Conservation (phyloP, 1,284 basidiomycete genomes). For the Papiliotrema terrestris region DNA sequence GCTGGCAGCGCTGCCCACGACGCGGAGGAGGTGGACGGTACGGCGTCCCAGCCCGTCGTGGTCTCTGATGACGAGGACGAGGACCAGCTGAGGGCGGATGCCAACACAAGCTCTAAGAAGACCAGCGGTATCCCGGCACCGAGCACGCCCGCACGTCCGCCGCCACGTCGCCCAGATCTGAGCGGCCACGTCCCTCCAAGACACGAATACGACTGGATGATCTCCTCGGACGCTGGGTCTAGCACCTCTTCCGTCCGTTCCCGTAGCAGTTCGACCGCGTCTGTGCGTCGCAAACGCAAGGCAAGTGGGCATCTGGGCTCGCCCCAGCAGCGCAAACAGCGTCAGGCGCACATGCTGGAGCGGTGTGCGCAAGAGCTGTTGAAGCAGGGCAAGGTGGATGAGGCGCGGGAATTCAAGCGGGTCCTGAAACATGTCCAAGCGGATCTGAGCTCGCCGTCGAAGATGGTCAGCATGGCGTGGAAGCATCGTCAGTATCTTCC, state of each 20-base stretch:
- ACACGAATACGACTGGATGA: not conserved
- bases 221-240: not conserved
- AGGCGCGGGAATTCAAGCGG: too few relatives aligned
- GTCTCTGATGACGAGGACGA: conserved; percentile 4
- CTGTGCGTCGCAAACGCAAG: not conserved
- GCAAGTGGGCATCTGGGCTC: too few relatives aligned
- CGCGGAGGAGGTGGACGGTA: not conserved
- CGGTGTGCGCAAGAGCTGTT: too few relatives aligned
- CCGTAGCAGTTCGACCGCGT: not conserved
- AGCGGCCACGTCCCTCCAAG: not conserved
- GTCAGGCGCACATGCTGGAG: too few relatives aligned
- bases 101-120: not conserved
- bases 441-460: too few relatives aligned
- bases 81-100: not conserved
- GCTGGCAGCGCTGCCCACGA: not conserved
- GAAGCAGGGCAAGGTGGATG: too few relatives aligned
- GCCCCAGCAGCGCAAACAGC: too few relatives aligned
- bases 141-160: not conserved
- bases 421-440: too few relatives aligned
- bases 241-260: not conserved
- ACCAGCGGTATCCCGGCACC: too few relatives aligned
- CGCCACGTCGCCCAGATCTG: not conserved
- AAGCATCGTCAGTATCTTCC: too few relatives aligned
- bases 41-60: conserved; percentile 6
- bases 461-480: too few relatives aligned